Base-by-base conservation (phyloP, 1,284 basidiomycete species). In the Wallemia hederae region DNA sequence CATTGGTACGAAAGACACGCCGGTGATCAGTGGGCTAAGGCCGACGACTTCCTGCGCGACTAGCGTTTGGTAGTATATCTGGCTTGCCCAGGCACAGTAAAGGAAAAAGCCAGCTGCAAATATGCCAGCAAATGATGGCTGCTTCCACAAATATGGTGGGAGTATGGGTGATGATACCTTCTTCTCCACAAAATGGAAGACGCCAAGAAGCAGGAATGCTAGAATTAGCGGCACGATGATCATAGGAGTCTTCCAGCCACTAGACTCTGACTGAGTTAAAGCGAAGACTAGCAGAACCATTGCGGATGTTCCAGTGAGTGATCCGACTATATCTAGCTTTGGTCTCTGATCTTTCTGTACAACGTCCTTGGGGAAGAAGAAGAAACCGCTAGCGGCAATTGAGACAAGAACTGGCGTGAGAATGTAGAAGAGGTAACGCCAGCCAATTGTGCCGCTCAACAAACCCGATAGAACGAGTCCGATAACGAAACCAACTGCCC, bases 381-480 rank as follows among this genome's bases (percentile, higher is more conserved):
- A 61, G 27, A 24, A 60, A 24, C 28, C 60, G 26, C 25, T 25
- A 27, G 28, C 33, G 19, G 59, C 58, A 5, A 60, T 25, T 2
- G 29, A 15, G 9, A 60, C 22, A 22, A 29, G 24, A 24, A 60
- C 39, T 33, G 60, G 60, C 2, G 29, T 80, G 1, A 82, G 82
- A 17, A 81, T 79, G 64, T 83, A 85, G 49, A 85, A 75, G 11
- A 85, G 73, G 27, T 77, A 69, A 3, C 56, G 56, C 56, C 56
- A 58, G 19, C 56, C 56, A 15, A 58, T 26, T 11, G 56, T 58
- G 9, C 56, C 56, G 24, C 56, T 58, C 17, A 58, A 26, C 24
- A 63, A 24, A 1, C 63, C 63, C 17, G 62, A 62, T 26, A 55
- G 59, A 24, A 63, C 61, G 9, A 63, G 59, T 1, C 62, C 61